Conservation (phyloP, 768 basidiomycete species). For the Naganishia antarctica region DNA sequence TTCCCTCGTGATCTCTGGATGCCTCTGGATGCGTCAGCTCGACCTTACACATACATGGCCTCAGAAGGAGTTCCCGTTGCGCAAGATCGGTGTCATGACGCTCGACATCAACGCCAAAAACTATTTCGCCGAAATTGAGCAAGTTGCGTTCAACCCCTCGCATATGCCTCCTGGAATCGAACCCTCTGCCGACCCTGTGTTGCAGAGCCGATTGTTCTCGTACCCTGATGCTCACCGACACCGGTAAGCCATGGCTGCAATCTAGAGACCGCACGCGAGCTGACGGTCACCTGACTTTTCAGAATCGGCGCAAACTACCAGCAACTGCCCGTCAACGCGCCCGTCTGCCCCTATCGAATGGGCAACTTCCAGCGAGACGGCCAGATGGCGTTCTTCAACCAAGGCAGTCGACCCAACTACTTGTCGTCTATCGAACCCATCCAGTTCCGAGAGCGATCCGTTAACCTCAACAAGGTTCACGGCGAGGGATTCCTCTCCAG, state of each 20-base stretch:
- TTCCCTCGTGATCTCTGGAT: too few species aligned
- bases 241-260: too few species aligned
- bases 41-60: conserved; percentile 48
- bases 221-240: conserved; percentile 57
- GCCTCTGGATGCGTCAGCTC: too few species aligned
- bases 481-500: conserved; percentile 64
- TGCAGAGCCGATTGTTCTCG: conserved; percentile 90
- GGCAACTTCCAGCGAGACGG: conserved; percentile 94
- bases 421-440: conserved; percentile 65
- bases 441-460: conserved; percentile 54
- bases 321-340: conserved; percentile 79
- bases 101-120: conserved; percentile 50
- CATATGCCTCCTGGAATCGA: conserved; percentile 85
- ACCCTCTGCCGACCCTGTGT: conserved; percentile 82
- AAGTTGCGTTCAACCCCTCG: conserved; percentile 56
- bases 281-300: too few species aligned
- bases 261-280: too few species aligned
- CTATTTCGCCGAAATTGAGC: conserved; percentile 48
- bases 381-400: conserved; percentile 53
- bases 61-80: conserved; percentile 50
- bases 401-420: conserved; percentile 83
- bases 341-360: conserved; percentile 58
- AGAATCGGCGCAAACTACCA: conserved; percentile 54
- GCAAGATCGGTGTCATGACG: conserved; percentile 50
- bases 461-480: conserved; percentile 50